These are phyloP conservation scores for Mrakia frigida DNA, from an alignment of 768 basidiomycete genomes.

Conservation along the genomic window DNA sequence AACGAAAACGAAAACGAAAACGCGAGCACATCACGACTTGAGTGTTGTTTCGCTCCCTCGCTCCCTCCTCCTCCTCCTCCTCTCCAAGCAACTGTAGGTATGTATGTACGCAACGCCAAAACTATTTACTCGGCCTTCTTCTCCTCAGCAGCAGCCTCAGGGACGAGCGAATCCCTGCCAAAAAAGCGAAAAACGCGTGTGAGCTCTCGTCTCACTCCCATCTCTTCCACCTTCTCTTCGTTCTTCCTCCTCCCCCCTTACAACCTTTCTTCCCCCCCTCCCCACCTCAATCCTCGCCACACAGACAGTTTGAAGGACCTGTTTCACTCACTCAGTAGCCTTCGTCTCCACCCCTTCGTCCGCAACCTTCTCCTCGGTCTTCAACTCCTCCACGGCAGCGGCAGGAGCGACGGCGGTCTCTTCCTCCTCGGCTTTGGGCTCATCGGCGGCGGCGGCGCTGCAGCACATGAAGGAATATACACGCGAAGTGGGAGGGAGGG, in stretches of 20 bases:
- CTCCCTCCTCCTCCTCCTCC: no score
- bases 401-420: constrained; percentile 3
- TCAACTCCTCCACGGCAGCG: constrained; percentile 30
- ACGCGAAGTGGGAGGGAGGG: neutral
- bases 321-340: constrained; percentile 19
- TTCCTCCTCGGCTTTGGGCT: constrained; percentile 18
- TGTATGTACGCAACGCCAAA: neutral
- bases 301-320: no score
- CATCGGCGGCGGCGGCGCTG: neutral
- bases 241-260: no score
- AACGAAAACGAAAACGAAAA: no score
- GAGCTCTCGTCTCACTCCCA: neutral
- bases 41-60: no score
- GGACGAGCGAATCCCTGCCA: neutral
- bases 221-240: neutral
- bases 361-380: constrained; percentile 28
- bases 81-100: no score
- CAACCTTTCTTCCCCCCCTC: no score
- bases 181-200: neutral
- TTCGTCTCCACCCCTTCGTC: constrained; percentile 26
- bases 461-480: no score
- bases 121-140: constrained; percentile 13
- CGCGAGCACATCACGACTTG: no score
- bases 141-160: constrained; percentile 15
- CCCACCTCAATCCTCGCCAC: no score